Conservation (phyloP, 331 rosid genomes). For the Rhamnella rubrinervis region DNA sequence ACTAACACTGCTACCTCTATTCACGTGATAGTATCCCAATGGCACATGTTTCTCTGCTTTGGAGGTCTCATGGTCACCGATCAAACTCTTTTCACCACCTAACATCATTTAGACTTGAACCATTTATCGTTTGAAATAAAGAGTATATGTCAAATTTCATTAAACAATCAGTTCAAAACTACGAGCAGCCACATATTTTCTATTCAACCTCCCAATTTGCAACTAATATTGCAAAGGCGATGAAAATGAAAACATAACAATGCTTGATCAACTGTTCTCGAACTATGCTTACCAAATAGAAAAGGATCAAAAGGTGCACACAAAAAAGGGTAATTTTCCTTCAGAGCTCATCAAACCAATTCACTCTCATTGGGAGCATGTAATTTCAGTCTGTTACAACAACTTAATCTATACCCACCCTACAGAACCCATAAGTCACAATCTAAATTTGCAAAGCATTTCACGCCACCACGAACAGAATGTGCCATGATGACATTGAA, state of each 20-base stretch:
- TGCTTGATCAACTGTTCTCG: not conserved
- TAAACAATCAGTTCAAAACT: not conserved
- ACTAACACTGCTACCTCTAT: no score
- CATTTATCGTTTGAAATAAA: not conserved
- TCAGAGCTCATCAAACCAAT: conserved; percentile 2
- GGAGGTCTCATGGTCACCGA: no score
- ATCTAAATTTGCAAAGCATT: conserved; percentile 3
- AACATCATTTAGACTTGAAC: no score
- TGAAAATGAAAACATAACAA: not conserved
- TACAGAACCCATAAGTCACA: not conserved
- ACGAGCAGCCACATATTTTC: conserved; percentile 18
- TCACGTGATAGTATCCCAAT: no score
- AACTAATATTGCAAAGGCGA: conserved; percentile 1
- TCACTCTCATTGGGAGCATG: conserved; percentile 3
- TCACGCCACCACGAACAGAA: not conserved
- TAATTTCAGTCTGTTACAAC: conserved; percentile 6
- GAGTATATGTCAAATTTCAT: not conserved
- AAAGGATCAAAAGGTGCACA: not conserved
- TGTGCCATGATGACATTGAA: conserved; percentile 2
- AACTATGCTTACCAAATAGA: not conserved
- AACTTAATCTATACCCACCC: conserved; percentile 2
- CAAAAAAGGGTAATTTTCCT: conserved; percentile 2
- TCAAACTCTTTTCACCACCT: no score
- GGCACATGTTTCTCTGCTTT: no score
- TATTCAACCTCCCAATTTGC: conserved; percentile 8